Evolutionary conservation across 2,329 filamentous ascomycete species (phyloP).

Genomic region (Botrytis medusae): DNA sequence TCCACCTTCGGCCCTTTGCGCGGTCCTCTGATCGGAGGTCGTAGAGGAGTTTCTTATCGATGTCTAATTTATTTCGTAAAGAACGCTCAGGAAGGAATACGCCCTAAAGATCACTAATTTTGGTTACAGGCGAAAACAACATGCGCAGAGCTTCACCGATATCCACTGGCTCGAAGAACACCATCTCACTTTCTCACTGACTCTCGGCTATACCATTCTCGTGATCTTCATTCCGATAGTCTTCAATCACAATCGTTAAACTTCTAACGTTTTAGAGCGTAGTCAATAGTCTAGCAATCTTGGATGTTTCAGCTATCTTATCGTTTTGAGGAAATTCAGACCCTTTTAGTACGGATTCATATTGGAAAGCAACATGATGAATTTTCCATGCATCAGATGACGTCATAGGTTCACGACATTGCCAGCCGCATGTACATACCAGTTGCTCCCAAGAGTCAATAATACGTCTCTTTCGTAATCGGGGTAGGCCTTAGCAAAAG

Average conservation of each 20-base stretch:
- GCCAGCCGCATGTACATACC: neutral
- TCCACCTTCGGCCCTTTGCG: neutral
- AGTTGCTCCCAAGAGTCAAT: neutral
- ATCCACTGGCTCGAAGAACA: neutral
- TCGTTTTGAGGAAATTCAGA: neutral
- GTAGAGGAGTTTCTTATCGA: neutral
- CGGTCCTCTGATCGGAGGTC: neutral
- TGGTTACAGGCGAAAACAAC: neutral
- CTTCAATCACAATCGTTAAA: neutral
- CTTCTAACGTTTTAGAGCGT: neutral
- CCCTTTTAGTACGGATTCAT: neutral
- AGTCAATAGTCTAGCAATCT: neutral
- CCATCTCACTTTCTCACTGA: neutral
- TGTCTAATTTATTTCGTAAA: neutral
- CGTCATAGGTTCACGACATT: neutral
- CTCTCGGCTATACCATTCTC: neutral
- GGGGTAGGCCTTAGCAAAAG: conserved; percentile 5
- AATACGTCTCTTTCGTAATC: neutral
- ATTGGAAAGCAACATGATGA: neutral
- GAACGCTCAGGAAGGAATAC: neutral
- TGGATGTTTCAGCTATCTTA: neutral
- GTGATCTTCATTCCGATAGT: neutral
- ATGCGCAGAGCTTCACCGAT: neutral
- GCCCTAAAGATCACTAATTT: neutral
- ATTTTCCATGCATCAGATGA: neutral